Evolutionary conservation across 176 grass and related monocot species (phyloP), one percentile per base, ranked within the genome.

Genomic region (Aegilops speltoides): DNA sequence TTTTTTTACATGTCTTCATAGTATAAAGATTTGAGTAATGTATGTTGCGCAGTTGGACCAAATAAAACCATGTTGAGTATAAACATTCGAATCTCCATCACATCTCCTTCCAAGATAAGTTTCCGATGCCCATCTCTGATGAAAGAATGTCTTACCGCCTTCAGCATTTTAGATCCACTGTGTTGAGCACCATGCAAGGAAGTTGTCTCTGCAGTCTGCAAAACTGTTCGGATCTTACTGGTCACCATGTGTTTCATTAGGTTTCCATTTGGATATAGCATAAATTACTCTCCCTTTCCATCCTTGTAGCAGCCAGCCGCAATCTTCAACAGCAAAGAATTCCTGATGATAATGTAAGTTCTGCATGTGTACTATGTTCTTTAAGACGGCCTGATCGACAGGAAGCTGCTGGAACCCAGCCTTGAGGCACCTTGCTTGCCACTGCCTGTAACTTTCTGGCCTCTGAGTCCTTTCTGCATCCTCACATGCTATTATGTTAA

Each of bases 201-300:
- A 65, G 26, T 31, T 68, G 8, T 10, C 40, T 68, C 14, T n/a
- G 17, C 45, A 72, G 45, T 57, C 71, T 26, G 25, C 36, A 52
- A 23, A 73, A 43, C 7, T 8, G 31, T 61, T 61, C 17, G 17
- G 15, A 65, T 5, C 64, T 46, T 23, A 54, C 29, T 23, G 64
- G 82, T 54, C 50, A 61, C 7, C 29, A 64, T 33, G 23, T 38
- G 57, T 73, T 68, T 41, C 28, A 32, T 9, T 13, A 59, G 83
- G 79, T 86, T 74, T 89, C 89, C 86, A 94, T 24, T 87, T 84
- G 1, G 92, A 89, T 25, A 89, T 15, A 1, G 86, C 89, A 60
- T 76, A 43, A 15, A 91, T 46, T 32, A 89, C 57, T 10, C 79
- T 78, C 38, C 92, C 89, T 41, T 91, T 91, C 89, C 89, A 94